phyloP scores from a whole-genome alignment of 371 early-diverging fungal species.

The Apophysomyces ossiformis region DNA sequence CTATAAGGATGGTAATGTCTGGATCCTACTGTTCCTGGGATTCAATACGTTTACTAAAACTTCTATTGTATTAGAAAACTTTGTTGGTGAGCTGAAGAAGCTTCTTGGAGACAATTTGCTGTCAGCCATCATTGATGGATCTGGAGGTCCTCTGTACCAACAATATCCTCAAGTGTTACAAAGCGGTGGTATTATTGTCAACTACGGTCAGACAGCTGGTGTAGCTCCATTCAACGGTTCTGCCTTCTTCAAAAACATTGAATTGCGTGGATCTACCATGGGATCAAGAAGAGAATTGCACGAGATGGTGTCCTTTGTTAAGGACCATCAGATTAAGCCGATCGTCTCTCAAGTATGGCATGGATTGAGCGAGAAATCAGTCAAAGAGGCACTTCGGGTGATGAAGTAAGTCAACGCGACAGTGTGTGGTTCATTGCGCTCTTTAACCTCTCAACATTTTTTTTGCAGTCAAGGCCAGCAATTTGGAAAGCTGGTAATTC shows the following conservation, averaged over 20 bases:
- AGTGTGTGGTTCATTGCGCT: neutral
- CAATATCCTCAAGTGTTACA: slow-evolving; percentile 42
- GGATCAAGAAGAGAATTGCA: slow-evolving; percentile 68
- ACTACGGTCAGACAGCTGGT: slow-evolving; percentile 67
- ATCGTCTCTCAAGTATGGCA: slow-evolving; percentile 64
- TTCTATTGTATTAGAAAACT: slow-evolving; percentile 43
- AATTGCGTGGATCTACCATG: slow-evolving; percentile 68
- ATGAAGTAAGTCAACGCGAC: slow-evolving; percentile 49
- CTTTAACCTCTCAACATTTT: no score
- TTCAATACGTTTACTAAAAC: neutral
- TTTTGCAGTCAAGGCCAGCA: slow-evolving; percentile 7
- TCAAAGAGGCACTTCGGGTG: slow-evolving; percentile 58
- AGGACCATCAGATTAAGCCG: slow-evolving; percentile 59
- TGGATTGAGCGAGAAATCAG: slow-evolving; percentile 48
- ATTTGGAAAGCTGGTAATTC: slow-evolving; percentile 14
- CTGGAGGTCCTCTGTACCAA: slow-evolving; percentile 62
- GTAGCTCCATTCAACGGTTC: slow-evolving; percentile 53
- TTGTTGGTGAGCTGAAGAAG: slow-evolving; percentile 51
- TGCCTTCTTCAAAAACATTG: slow-evolving; percentile 60
- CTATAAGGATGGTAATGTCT: slow-evolving; percentile 62
- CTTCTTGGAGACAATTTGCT: slow-evolving; percentile 44
- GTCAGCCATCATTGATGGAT: slow-evolving; percentile 71
- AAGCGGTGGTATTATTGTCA: slow-evolving; percentile 62
- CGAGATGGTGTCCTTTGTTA: slow-evolving; percentile 66
- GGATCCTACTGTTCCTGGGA: neutral